Evolutionary conservation across 768 basidiomycete genomes (phyloP), one percentile per base, ranked within the genome.

Genomic region (Grammothele lineata): DNA sequence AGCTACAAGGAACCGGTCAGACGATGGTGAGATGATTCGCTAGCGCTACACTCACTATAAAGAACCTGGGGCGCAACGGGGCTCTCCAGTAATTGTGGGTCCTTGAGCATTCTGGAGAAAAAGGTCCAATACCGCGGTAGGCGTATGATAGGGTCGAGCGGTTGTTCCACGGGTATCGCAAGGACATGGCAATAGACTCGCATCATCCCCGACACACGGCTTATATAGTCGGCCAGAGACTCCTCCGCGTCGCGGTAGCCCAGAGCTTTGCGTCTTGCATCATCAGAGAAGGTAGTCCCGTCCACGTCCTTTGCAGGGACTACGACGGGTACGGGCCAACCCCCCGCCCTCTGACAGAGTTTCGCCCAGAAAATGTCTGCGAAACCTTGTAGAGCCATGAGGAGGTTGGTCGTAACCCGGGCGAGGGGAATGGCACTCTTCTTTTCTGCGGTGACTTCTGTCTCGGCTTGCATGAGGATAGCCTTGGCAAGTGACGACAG

Each of bases 401-500:
- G 74, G 24, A 97, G 73, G 51, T 77, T 82, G 52, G 86, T 75
- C 3, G 88, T 67, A 10, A 96, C 80, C 25, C 79, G 77, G 0
- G 88, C 90, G 19, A 99, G 76, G 0, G 95, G 95, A 30, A 76
- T 72, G 0, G 92, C 93, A 19, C 87, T 86, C 24, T 82, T 81
- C 58, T 87, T 83, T 66, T 94, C 89, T 2, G 93, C 92, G 1
- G 87, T 81, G 8, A 95, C 89, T 65, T 98, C 95, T 0, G 84
- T 87, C 69, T 96, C 93, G 15, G 93, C 93, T 69, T 97, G 95
- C 26, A 88, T 74, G 36, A 97, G 75, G 50, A 98, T 83, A 15
- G 82, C 72, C 62, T 98, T 97, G 38, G 91, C 73, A 33, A 97
- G 77, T n/a, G 92, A 86, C 18, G 89, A 93, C 37, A 94, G 77